These are phyloP conservation scores for Drechslera avenae DNA, from an alignment of 2,329 filamentous ascomycete species.

Conservation along the genomic window DNA sequence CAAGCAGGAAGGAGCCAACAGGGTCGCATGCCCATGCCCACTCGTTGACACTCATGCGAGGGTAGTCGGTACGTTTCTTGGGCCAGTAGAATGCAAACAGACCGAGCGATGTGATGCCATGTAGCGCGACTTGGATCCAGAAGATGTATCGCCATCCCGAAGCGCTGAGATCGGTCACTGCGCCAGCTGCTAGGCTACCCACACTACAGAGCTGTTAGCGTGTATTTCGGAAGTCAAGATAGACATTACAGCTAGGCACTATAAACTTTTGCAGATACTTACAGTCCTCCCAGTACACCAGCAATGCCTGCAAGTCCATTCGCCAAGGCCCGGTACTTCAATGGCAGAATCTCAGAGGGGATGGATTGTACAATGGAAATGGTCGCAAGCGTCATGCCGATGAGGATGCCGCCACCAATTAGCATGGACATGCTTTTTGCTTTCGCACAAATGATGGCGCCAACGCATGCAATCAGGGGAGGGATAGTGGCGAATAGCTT, in stretches of 20 bases:
- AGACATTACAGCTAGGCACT: background rate
- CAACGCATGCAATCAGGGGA: slow-evolving; percentile 60
- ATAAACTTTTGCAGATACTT: slow-evolving; percentile 30
- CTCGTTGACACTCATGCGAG: slow-evolving; percentile 31
- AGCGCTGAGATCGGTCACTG: slow-evolving; percentile 55
- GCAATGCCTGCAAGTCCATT: slow-evolving; percentile 60
- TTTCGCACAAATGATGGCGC: slow-evolving; percentile 60
- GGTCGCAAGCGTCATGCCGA: slow-evolving; percentile 60
- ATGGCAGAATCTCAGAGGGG: slow-evolving; percentile 61
- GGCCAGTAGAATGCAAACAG: slow-evolving; percentile 50
- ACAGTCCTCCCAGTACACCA: slow-evolving; percentile 60
- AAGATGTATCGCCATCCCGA: slow-evolving; percentile 63
- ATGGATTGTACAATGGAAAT: slow-evolving; percentile 63
- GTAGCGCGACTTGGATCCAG: slow-evolving; percentile 64
- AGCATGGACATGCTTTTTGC: slow-evolving; percentile 62
- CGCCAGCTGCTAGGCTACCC: slow-evolving; percentile 58
- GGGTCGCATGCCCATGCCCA: slow-evolving; percentile 40
- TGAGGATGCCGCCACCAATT: slow-evolving; percentile 63
- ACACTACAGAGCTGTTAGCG: slow-evolving; percentile 43
- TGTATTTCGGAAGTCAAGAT: background rate
- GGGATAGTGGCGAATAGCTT: slow-evolving; percentile 60
- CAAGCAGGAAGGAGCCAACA: slow-evolving; percentile 34
- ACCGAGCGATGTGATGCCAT: slow-evolving; percentile 55
- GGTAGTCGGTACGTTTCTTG: slow-evolving; percentile 35
- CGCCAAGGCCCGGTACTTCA: slow-evolving; percentile 62